These are phyloP conservation scores for Chrysanthemum seticuspe DNA, from an alignment of 129 eudicot genomes.

Conservation along the genomic window DNA sequence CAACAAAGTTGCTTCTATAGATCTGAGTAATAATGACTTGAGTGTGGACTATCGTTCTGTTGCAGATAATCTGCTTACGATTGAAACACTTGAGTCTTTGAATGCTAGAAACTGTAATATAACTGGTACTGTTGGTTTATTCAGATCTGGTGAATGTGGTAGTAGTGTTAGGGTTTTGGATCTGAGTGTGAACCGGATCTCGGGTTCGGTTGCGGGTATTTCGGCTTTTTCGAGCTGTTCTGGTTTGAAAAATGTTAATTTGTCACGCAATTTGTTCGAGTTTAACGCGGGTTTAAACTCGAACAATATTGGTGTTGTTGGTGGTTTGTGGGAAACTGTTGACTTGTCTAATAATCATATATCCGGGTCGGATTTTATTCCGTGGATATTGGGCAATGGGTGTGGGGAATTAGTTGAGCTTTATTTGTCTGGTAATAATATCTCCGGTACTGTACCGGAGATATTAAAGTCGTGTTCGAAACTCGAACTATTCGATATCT, in stretches of 20 bases:
- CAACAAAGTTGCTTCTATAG: constrained; percentile 46
- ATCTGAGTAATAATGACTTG: constrained; percentile 48
- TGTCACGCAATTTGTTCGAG: constrained; percentile 64
- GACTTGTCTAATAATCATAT: constrained; percentile 69
- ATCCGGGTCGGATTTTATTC: constrained; percentile 46
- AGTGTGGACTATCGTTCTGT: constrained; percentile 37
- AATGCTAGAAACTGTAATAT: constrained; percentile 45
- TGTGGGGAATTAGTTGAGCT: constrained; percentile 48
- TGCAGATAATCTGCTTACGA: constrained; percentile 38
- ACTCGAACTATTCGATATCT: constrained; percentile 33
- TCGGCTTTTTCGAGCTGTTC: constrained; percentile 42
- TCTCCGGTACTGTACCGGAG: constrained; percentile 54
- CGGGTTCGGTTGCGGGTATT: constrained; percentile 64
- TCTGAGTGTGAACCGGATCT: constrained; percentile 61
- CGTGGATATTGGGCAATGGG: constrained; percentile 60
- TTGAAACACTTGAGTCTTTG: constrained; percentile 46
- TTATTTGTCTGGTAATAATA: constrained; percentile 61
- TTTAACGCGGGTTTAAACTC: constrained; percentile 25
- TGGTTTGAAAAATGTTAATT: constrained; percentile 37
- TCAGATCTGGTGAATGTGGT: constrained; percentile 49
- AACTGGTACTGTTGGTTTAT: constrained; percentile 37
- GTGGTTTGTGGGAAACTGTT: constrained; percentile 29
- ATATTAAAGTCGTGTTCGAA: constrained; percentile 48
- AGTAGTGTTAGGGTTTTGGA: constrained; percentile 39
- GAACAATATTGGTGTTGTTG: not conserved